Evolutionary conservation across 1,284 basidiomycete species (phyloP), one percentile per base, ranked within the genome.

Genomic region (Ustilago hordei): DNA sequence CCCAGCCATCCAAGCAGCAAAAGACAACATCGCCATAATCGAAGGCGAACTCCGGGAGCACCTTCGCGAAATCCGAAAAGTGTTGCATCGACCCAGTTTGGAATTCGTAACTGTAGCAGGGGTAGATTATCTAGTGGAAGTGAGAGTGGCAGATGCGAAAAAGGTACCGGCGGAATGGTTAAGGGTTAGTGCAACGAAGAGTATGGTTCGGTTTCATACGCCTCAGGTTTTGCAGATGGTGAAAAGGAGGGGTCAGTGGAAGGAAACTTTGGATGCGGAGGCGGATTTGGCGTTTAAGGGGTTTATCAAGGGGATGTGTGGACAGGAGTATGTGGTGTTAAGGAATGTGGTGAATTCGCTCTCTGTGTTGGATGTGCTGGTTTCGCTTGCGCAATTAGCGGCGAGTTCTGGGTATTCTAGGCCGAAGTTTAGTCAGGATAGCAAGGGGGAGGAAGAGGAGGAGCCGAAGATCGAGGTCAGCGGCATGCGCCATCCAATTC

Each of bases 81-180:
- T 89, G 4, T 84, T 98, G 31, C 91, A 90, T 76, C 90, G 91
- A 77, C 94, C 94, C 0, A 90, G 90, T 9, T 88, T 95, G n/a
- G 88, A 92, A 68, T 99, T 91, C 88, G 89, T 90, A 3, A 90
- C 89, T 4, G 89, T 92, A 8, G 88, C 89, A 0, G 82, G 82
- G 19, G 80, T 86, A 17, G 86, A 87, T 11, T 86, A 82, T 70
- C 66, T 85, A 58, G 78, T 87, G 31, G 84, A 86, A 61, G 88
- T 97, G 17, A 91, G 91, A 57, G 91, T 90, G 57, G 89, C 88
- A 8, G 93, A 94, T 54, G 91, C 91, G 13, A 90, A 90, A 72
- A 89, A 89, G 11, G 90, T 94, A 3, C 96, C 96, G 0, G 89
- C 90, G 7, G 89, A 90, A 64, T 99, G 95, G 95, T 88, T 91